A percentile compares a stretch with the other conserved stretches of the same genome.
Evolutionary conservation across 805 yeast genomes (phyloP).

Genomic region (Candida schatavii): DNA sequence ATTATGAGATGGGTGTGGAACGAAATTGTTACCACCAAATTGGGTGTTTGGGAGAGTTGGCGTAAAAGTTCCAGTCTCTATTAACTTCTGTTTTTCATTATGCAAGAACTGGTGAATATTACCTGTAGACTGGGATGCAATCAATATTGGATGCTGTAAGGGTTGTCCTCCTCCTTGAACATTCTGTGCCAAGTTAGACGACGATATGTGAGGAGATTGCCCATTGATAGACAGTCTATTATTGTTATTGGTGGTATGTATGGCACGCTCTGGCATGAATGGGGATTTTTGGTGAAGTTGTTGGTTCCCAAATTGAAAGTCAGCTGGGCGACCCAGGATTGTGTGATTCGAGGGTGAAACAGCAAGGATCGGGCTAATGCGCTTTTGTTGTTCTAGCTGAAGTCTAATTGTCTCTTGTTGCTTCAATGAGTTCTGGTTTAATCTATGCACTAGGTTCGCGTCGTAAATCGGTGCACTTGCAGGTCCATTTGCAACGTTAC

Average conservation of each 20-base stretch:
- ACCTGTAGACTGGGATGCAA: conserved; percentile 5
- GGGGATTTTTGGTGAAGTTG: neutral
- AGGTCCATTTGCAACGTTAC: conserved; percentile 20
- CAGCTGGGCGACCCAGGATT: neutral
- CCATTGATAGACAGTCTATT: neutral
- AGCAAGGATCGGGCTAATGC: conserved; percentile 1
- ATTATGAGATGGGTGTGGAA: too few relatives aligned
- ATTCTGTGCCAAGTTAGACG: neutral
- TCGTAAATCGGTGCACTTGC: conserved; percentile 35
- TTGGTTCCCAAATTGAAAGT: neutral
- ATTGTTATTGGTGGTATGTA: neutral
- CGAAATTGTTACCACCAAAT: too few relatives aligned
- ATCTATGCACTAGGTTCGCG: conserved; percentile 20
- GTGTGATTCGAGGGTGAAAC: conserved; percentile 5
- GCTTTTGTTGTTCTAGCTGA: conserved; percentile 6
- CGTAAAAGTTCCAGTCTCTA: neutral
- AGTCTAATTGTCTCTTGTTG: conserved; percentile 9
- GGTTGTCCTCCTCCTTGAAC: conserved; percentile 1
- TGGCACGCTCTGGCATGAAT: neutral
- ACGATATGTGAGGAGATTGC: neutral
- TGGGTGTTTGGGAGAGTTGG: neutral
- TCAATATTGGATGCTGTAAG: conserved; percentile 2
- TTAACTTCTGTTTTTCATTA: neutral
- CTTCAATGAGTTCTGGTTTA: conserved; percentile 12
- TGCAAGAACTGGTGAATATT: conserved; percentile 5